These are phyloP conservation scores for Nakazawaea laoshanensis DNA, from an alignment of 805 yeast species.

Conservation along the genomic window DNA sequence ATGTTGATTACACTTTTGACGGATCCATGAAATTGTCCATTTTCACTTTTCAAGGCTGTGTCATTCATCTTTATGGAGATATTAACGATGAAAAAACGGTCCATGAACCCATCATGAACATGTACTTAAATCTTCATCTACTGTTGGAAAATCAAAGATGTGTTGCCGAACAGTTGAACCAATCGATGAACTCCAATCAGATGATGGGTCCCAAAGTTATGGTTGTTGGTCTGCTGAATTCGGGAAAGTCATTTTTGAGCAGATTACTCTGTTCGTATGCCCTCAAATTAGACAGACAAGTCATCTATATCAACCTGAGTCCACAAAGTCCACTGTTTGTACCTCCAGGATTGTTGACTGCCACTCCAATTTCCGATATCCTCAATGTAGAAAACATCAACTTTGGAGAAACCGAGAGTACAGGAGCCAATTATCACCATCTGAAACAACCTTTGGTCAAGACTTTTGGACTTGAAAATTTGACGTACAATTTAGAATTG, in stretches of 20 bases:
- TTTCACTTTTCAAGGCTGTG: conserved; percentile 60
- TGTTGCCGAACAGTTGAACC: conserved; percentile 19
- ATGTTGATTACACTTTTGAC: conserved; percentile 48
- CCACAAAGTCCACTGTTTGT: conserved; percentile 45
- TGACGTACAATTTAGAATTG: conserved; percentile 45
- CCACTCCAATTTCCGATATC: conserved; percentile 74
- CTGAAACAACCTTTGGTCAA: conserved; percentile 88
- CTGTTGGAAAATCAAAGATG: conserved; percentile 53
- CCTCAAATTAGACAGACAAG: conserved; percentile 54
- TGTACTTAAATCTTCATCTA: conserved; percentile 63
- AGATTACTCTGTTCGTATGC: conserved; percentile 73
- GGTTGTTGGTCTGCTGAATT: conserved; percentile 59
- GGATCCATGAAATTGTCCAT: conserved; percentile 46
- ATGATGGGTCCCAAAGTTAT: conserved; percentile 43
- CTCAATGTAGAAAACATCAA: conserved; percentile 63
- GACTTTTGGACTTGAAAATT: conserved; percentile 62
- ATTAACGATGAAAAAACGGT: conserved; percentile 43
- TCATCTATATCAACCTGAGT: conserved; percentile 71
- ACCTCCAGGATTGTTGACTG: conserved; percentile 78
- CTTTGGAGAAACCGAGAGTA: conserved; percentile 73
- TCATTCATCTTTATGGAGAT: conserved; percentile 40
- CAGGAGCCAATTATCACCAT: conserved; percentile 69
- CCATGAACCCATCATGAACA: conserved; percentile 61
- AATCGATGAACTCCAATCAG: conserved; percentile 3
- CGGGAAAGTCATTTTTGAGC: conserved; percentile 75